A percentile compares a stretch with the other conserved stretches of the same genome.
Conservation (phyloP, 306 rosid species). For the Begonia fuchsioides region DNA sequence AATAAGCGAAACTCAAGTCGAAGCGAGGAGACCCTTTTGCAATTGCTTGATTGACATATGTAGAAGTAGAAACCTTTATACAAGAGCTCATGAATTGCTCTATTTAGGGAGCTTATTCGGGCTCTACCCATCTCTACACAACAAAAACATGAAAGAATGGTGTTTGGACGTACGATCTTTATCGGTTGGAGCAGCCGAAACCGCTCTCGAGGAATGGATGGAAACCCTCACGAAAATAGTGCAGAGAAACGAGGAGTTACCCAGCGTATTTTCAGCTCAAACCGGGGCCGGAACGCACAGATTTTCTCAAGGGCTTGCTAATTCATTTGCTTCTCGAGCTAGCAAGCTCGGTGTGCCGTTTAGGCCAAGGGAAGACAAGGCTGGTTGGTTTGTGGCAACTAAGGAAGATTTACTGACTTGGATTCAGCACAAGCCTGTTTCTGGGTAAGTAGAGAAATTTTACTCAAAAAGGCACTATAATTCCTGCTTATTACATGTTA, state of each 20-base stretch:
- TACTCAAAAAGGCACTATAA: not conserved
- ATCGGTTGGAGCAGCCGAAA: slow-evolving; percentile 78
- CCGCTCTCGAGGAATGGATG: slow-evolving; percentile 96
- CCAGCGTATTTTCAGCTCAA: slow-evolving; percentile 56
- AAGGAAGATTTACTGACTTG: slow-evolving; percentile 70
- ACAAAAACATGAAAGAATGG: slow-evolving; percentile 54
- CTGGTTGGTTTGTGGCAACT: slow-evolving; percentile 58
- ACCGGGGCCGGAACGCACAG: slow-evolving; percentile 71
- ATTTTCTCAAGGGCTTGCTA: slow-evolving; percentile 67
- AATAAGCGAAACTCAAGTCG: slow-evolving; percentile 34
- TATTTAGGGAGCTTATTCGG: slow-evolving; percentile 80
- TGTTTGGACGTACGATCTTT: slow-evolving; percentile 76
- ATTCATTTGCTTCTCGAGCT: slow-evolving; percentile 66
- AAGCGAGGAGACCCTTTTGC: slow-evolving; percentile 78
- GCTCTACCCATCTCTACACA: slow-evolving; percentile 72
- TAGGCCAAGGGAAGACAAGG: slow-evolving; percentile 52
- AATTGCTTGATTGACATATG: slow-evolving; percentile 92
- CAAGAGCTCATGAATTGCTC: slow-evolving; percentile 85
- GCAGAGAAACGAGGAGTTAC: slow-evolving; percentile 43
- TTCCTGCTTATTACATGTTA: not conserved
- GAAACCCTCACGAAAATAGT: slow-evolving; percentile 51
- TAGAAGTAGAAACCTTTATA: slow-evolving; percentile 38
- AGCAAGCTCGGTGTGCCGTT: slow-evolving; percentile 68
- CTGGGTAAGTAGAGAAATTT: not conserved
- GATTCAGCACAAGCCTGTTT: slow-evolving; percentile 18